Evolutionary conservation across 495 filamentous ascomycete species (phyloP).

Genomic region (Hypoxylon lienhwacheense): DNA sequence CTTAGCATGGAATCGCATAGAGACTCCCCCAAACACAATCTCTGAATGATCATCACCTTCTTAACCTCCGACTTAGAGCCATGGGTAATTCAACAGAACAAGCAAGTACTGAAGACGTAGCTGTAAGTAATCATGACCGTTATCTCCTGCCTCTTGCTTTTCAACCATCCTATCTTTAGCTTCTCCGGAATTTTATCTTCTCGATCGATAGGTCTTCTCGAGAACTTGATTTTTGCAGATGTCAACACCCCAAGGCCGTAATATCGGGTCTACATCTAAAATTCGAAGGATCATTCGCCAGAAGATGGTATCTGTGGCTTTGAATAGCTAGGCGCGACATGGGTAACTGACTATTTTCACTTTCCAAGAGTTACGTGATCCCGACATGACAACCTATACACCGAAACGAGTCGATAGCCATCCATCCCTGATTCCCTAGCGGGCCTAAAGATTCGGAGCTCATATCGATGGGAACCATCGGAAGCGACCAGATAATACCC

Average conservation of each 20-base stretch:
- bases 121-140: background rate
- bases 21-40: background rate
- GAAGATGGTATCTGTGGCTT: conserved; percentile 12
- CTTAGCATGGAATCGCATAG: background rate
- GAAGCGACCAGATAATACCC: conserved; percentile 15
- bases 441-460: conserved; percentile 6
- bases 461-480: conserved; percentile 22
- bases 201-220: background rate
- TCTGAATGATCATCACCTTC: background rate
- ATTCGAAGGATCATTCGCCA: conserved; percentile 8
- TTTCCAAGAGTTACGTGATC: conserved; percentile 14
- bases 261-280: conserved; percentile 2
- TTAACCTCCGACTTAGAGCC: background rate
- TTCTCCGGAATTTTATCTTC: conserved; percentile 1
- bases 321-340: conserved; percentile 3
- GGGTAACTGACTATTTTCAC: conserved; percentile 13
- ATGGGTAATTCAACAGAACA: conserved; percentile 1
- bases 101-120: background rate
- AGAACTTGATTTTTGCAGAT: conserved; percentile 10
- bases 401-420: conserved; percentile 7
- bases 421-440: conserved; percentile 16
- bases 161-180: background rate
- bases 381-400: conserved; percentile 20
- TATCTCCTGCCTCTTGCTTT: conserved; percentile 19
- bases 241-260: conserved; percentile 19